Base-by-base conservation (phyloP, 805 yeast species). In the Saccharomycopsis babjevae region DNA sequence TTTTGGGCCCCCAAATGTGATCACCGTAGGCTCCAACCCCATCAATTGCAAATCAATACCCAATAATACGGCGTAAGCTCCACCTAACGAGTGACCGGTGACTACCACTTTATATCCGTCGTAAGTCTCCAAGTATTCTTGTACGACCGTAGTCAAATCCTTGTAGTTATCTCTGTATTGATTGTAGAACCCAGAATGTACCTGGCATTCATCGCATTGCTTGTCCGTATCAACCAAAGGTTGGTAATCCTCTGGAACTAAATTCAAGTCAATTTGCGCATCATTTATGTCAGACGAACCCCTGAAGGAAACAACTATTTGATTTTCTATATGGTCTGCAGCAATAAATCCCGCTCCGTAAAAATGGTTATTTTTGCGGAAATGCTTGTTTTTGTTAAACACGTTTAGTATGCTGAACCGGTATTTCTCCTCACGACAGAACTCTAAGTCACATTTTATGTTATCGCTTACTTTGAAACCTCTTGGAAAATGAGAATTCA, bases 21-120 rank as follows among this genome's bases (percentile, higher is more conserved):
- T 70, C 0, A 85, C 81, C 46, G 78, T 68, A 0, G 88, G 86
- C 7, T 79, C 69, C 61, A 72, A 73, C 0, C 89, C 89, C 68
- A 80, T 64, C 20, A 82, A 67, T 60, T 78, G 72, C 56, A 85
- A 74, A 66, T 88, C 94, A 25, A 83, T 75, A 0, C 87, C 93
- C 8, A 82, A 78, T 39, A 88, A 71, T 3, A 77, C 71, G 1
- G 91, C 85, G 58, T 86, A 70, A 0, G 92, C 91, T 6, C 85
- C 96, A 2, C 91, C 92, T 50, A 88, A 71, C 0, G 94, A 88
- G 71, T 89, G 96, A 0, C 96, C 96, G 0, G 84, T 74, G 1
- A 85, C 76, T 1, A 80, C 76, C 4, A 86, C 61, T 22, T 74
- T 68, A 68, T 83, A 85, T 28, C 76, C 77, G 0, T 83, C 80